Evolutionary conservation across 257 asterid genomes (phyloP), one percentile per base, ranked within the genome.

Genomic region (Fraxinus anomala): DNA sequence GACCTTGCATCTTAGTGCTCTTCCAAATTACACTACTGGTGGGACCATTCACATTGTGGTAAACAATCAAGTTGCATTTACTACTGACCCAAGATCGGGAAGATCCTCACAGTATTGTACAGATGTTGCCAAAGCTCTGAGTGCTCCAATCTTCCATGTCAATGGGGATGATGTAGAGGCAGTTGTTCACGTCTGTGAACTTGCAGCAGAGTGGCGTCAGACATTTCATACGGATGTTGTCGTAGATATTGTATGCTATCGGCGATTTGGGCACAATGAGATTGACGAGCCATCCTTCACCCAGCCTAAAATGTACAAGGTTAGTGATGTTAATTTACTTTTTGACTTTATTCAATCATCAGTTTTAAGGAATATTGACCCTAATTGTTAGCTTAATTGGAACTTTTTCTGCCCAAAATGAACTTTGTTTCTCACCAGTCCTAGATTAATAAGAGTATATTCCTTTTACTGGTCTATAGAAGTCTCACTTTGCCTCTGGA

Each of bases 201-300:
- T 94, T 84, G 97, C 98, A 72, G 98, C 94, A 63, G 98, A 92
- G 86, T 94, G 98, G 98, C 93, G 98, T 73, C 98, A 94, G 88
- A 92, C 88, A 30, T 94, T 94, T 74, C 98, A 92, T 79, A 89
- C 96, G 40, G 98, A 94, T 82, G 98, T 92, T 71, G 97, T 92
- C 85, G 97, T 94, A 77, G 98, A 94, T 84, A 89, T 94, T 63
- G 91, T 94, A 33, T 94, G 98, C 79, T 94, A 92, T 72, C 97
- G 98, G 77, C 92, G 97, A 80, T 92, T 89, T 88, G 98, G 98
- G 83, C 97, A 94, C 87, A 94, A 94, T 84, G 98, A 94, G 82
- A 92, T 91, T 82, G 98, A 94, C 71, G 97, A 94, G 80, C 98
- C 98, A 40, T 92, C 89, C 74, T 94, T 94, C 83, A 94, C 98